phyloP scores from a whole-genome alignment of 495 filamentous ascomycete species.

The Penicillium nucicola region DNA sequence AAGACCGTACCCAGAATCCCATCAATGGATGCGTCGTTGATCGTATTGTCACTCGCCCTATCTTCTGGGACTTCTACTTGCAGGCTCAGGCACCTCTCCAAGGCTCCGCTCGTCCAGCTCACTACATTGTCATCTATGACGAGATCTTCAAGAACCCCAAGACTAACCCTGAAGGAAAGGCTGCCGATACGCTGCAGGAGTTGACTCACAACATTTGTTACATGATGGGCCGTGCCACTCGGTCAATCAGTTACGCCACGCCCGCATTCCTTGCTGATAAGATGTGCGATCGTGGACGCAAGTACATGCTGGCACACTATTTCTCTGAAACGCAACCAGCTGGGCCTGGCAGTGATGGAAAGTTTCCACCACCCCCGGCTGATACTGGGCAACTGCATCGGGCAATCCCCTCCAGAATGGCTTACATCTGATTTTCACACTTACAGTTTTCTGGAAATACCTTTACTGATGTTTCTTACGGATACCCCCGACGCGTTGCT shows the following conservation, averaged over 20 bases:
- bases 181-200: slow-evolving; percentile 53
- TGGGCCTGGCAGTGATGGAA: not conserved
- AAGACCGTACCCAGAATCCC: slow-evolving; percentile 54
- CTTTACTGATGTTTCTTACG: not conserved
- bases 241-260: slow-evolving; percentile 68
- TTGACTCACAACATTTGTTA: slow-evolving; percentile 73
- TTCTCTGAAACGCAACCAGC: not conserved
- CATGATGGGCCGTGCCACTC: slow-evolving; percentile 72
- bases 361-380: no score
- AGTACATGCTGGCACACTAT: slow-evolving; percentile 46
- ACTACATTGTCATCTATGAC: slow-evolving; percentile 71
- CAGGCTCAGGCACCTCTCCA: slow-evolving; percentile 76
- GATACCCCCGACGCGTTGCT: not conserved
- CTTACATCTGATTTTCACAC: not conserved
- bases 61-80: slow-evolving; percentile 75
- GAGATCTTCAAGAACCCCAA: slow-evolving; percentile 54
- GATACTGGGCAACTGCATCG: no score
- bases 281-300: slow-evolving; percentile 65
- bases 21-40: slow-evolving; percentile 75
- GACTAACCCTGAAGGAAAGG: slow-evolving; percentile 22
- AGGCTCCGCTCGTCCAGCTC: slow-evolving; percentile 72
- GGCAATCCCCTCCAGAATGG: not conserved
- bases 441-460: not conserved
- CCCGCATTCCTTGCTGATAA: slow-evolving; percentile 74
- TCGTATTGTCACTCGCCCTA: slow-evolving; percentile 69